Conservation (phyloP, 2,329 filamentous ascomycete species). For the Fusarium oxysporum region DNA sequence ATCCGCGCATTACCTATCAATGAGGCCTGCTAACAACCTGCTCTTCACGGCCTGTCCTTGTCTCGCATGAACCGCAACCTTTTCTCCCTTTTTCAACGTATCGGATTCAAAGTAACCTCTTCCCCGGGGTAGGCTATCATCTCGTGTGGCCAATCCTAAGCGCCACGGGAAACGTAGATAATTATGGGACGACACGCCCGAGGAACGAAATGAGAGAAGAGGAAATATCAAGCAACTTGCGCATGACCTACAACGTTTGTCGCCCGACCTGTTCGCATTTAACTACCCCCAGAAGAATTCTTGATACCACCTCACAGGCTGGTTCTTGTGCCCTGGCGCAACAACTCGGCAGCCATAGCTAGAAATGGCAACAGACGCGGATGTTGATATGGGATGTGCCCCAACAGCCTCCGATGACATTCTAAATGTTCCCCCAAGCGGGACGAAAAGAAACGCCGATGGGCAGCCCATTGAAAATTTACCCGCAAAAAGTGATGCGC, state of each 20-base stretch:
- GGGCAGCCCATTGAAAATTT: conserved; percentile 52
- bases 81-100: not conserved
- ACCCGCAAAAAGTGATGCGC: conserved; percentile 39
- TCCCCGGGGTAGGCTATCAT: not conserved
- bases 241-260: conserved; percentile 15
- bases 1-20: conserved; percentile 2
- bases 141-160: not conserved
- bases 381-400: conserved; percentile 32
- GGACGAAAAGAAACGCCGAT: conserved; percentile 64
- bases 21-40: conserved; percentile 16
- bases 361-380: conserved; percentile 58
- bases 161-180: not conserved
- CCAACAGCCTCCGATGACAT: not conserved
- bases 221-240: conserved; percentile 13
- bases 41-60: conserved; percentile 9
- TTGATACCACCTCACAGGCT: conserved; percentile 1
- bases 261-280: not conserved
- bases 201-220: conserved; percentile 31
- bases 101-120: not conserved
- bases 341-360: not conserved
- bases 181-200: conserved; percentile 16
- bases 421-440: conserved; percentile 38
- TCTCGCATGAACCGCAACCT: conserved; percentile 28
- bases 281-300: not conserved
- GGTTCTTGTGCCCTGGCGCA: not conserved